Percentiles rank a stretch among this genome's conserved stretches.
Conservation (phyloP, 441 rosid species). For the Gossypium aridum region DNA sequence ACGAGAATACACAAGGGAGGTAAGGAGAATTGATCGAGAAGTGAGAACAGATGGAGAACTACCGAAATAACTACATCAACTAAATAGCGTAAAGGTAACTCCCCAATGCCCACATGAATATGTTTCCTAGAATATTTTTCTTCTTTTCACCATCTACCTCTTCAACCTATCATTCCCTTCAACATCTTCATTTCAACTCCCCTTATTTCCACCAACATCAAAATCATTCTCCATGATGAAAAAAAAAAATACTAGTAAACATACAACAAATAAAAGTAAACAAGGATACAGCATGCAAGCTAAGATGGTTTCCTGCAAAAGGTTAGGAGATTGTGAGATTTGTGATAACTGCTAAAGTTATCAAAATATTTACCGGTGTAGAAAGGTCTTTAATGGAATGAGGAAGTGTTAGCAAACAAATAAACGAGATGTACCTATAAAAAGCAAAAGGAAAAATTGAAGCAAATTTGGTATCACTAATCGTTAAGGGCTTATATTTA, state of each 20-base stretch:
- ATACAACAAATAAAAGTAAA: neutral
- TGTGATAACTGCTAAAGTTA: neutral
- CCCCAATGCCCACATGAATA: neutral
- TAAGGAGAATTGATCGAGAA: too few species aligned
- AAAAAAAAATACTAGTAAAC: neutral
- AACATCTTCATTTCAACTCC: neutral
- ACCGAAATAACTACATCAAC: too few species aligned
- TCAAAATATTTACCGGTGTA: too few species aligned
- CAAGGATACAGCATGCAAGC: neutral
- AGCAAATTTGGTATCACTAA: too few species aligned
- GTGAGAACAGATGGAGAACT: too few species aligned
- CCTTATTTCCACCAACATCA: constrained; percentile 14
- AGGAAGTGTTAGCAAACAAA: too few species aligned
- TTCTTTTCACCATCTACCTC: constrained; percentile 41
- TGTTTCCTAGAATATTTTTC: neutral
- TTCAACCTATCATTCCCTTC: constrained; percentile 26
- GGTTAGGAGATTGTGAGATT: too few species aligned
- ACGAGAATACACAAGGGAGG: too few species aligned
- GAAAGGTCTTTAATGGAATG: too few species aligned
- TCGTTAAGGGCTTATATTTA: too few species aligned
- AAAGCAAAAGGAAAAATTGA: too few species aligned
- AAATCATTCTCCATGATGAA: constrained; percentile 8
- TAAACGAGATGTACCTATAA: too few species aligned
- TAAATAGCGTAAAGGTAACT: neutral
- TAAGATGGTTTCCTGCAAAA: neutral